phyloP scores from a whole-genome alignment of 192 early-diverging fungal species.

The Borealophlyctis nickersoniae region DNA sequence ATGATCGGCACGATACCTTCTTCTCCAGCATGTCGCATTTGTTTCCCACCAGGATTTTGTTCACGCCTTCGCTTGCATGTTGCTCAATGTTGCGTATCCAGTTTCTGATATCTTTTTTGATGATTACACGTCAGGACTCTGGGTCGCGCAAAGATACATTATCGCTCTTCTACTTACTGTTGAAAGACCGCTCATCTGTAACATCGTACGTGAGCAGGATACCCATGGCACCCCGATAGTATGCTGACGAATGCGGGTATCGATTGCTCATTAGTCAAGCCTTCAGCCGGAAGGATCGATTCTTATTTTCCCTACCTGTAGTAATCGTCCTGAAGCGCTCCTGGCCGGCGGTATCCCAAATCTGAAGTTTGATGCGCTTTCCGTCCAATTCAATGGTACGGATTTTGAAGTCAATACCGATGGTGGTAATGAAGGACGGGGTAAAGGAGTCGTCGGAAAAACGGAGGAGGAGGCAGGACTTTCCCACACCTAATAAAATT shows the following conservation, averaged over 20 bases:
- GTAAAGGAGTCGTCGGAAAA: slow-evolving; percentile 99
- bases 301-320: slow-evolving; percentile 71
- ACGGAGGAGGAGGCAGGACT: slow-evolving; percentile 92
- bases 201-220: slow-evolving; percentile 98
- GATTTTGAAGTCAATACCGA: slow-evolving; percentile 99
- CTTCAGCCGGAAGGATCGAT: no score
- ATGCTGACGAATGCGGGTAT: slow-evolving; percentile 59
- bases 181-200: slow-evolving; percentile 97
- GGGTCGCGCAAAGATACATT: no score
- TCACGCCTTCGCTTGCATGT: slow-evolving; percentile 97
- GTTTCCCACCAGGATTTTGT: slow-evolving; percentile 98
- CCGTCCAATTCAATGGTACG: slow-evolving; percentile 97
- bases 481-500: slow-evolving; percentile 89
- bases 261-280: no score
- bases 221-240: slow-evolving; percentile 99
- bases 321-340: slow-evolving; percentile 99
- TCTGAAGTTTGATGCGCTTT: slow-evolving; percentile 98
- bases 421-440: slow-evolving; percentile 98
- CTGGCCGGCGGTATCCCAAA: slow-evolving; percentile 99
- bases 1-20: slow-evolving; percentile 52
- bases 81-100: slow-evolving; percentile 99
- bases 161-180: slow-evolving; percentile 65
- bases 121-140: no score
- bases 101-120: slow-evolving; percentile 92
- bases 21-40: slow-evolving; percentile 98